Conservation (phyloP, 305 asterid species). For the Fraxinus xanthoxyloides region DNA sequence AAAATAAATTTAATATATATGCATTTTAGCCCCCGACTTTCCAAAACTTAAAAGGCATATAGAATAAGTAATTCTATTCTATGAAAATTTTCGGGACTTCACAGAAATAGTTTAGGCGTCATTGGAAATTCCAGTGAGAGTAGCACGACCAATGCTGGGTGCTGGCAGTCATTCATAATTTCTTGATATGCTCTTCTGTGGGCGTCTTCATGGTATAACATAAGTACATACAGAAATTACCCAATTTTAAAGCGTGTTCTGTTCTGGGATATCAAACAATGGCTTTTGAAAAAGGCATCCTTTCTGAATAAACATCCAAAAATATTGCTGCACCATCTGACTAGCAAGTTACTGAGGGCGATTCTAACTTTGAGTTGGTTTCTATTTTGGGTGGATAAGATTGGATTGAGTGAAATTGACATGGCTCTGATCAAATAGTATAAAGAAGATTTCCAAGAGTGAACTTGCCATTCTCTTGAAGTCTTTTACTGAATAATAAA, state of each 20-base stretch:
- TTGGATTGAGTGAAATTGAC: not conserved
- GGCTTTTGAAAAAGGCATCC: not conserved
- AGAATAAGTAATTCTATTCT: too few species aligned
- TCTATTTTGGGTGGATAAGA: not conserved
- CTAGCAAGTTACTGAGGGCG: not conserved
- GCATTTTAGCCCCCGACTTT: too few species aligned
- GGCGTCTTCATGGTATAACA: not conserved
- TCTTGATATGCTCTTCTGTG: not conserved
- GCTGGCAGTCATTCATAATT: not conserved
- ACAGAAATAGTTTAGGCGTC: not conserved
- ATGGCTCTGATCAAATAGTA: not conserved
- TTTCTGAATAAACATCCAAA: not conserved
- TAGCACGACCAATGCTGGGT: not conserved
- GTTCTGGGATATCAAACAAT: not conserved
- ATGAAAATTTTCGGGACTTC: not conserved
- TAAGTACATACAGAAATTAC: not conserved
- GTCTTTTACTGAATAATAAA: not conserved
- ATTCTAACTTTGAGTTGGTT: not conserved
- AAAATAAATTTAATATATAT: too few species aligned
- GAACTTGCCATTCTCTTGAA: not conserved
- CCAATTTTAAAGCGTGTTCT: not conserved
- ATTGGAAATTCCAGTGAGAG: not conserved
- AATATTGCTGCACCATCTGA: not conserved
- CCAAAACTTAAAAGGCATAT: too few species aligned
- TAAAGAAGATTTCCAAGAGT: not conserved